Base-by-base conservation (phyloP, 208 protist species). In the Crithidia bombi region DNA sequence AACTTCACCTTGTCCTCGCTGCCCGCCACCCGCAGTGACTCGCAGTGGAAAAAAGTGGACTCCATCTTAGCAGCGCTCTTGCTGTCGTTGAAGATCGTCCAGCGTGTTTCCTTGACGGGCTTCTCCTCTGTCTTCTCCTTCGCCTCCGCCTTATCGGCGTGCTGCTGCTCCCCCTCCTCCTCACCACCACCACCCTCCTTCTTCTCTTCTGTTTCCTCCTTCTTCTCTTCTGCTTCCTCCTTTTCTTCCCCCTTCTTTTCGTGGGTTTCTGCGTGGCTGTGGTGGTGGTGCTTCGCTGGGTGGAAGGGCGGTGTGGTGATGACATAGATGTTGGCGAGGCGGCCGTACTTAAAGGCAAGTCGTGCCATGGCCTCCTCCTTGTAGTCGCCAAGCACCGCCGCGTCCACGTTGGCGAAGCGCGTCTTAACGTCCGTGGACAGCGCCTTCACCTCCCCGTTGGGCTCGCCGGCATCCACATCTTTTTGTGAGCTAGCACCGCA, bases 41-140 rank as follows among this genome's bases (percentile, higher is more conserved):
- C 51, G 19, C 63, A 74, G 44, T 73, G 75, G 52, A 85, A 80
- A 39, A 81, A 85, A 23, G 79, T 85, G 23, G 46, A 44, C 62
- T 78, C 69, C 28, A 85, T n/a, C 35, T 67, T 76, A 41, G 71
- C 73, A n/a, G 72, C 55, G 21, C 35, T 65, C 57, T 76, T 77
- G 64, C 75, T 77, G 49, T 85, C 79, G 67, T 85, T 85, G 51
- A 78, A 81, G 32, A 85, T 47, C 12, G 56, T 51, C 79, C 73
- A 85, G 36, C 75, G 76, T 14, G 66, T 25, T 25, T 65, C 62
- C 28, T 63, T 39, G 43, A 58, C 69, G 43, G 50, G 51, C 39
- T 55, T 39, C 33, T 55, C 43, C 52, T 52, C 14, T 30, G 23
- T 57, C 28, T 54, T 32, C 19, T 32, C 56, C 19, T 30, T 44